Evolutionary conservation across 2,329 filamentous ascomycete species (phyloP).

Genomic region (Hypocreales sp.): DNA sequence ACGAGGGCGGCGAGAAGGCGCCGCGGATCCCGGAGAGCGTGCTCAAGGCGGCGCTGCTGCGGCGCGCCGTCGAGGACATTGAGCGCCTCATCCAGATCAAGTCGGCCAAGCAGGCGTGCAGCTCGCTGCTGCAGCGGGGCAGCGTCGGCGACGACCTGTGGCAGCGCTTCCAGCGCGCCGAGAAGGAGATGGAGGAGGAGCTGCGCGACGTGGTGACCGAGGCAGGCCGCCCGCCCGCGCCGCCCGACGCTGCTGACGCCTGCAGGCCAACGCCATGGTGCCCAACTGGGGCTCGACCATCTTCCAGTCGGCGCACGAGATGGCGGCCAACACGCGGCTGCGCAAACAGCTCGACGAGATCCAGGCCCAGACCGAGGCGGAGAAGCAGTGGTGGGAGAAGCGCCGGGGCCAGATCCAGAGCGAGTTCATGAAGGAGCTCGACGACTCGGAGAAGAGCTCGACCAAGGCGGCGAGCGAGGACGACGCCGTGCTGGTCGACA

Average conservation of each 20-base stretch:
- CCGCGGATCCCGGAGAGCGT: conserved; percentile 66
- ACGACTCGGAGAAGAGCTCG: conserved; percentile 39
- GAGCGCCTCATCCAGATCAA: conserved; percentile 79
- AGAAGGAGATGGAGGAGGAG: conserved; percentile 97
- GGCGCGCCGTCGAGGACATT: conserved; percentile 86
- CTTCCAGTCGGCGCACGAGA: conserved; percentile 96
- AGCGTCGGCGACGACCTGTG: conserved; percentile 93
- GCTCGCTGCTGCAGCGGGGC: conserved; percentile 69
- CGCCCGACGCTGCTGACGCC: not conserved
- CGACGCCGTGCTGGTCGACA: conserved; percentile 58
- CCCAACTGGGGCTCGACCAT: conserved; percentile 87
- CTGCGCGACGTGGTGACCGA: conserved; percentile 86
- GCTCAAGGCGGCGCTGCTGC: conserved; percentile 73
- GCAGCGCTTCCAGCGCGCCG: conserved; percentile 79
- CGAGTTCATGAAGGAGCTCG: conserved; percentile 75
- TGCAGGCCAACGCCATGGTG: conserved; percentile 74
- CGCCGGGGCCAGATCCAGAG: conserved; percentile 56
- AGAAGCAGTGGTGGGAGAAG: conserved; percentile 90
- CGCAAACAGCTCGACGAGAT: conserved; percentile 63
- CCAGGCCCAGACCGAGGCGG: conserved; percentile 51
- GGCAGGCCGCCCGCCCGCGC: conserved; percentile 30
- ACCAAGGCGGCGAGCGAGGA: conserved; percentile 20
- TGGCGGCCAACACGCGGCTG: conserved; percentile 68
- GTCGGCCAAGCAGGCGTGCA: conserved; percentile 75
- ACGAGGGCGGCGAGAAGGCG: conserved; percentile 48